Evolutionary conservation across 768 basidiomycete species (phyloP), one percentile per base, ranked within the genome.

Genomic region (Boletus bicolor): DNA sequence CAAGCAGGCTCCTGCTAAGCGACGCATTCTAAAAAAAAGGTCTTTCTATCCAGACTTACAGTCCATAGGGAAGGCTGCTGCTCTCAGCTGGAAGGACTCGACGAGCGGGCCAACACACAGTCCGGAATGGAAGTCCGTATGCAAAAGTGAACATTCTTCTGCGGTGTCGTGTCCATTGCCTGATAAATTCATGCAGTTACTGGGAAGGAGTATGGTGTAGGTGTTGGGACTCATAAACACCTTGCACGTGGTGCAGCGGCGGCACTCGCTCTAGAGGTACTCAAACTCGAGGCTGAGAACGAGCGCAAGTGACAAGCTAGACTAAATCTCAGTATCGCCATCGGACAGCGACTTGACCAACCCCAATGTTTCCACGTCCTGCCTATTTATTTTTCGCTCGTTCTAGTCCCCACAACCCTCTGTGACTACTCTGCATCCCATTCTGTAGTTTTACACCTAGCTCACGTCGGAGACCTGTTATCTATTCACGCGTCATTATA

Each of bases 71-170:
- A 70, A 71, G 35, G 64, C 74, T 36, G 54, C 77, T 17, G 63
- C 79, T 30, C 74, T 87, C 30, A 82, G 77, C 61, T 89, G 85
- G 84, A 64, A 74, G 21, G 82, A 85, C 44, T 73, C 71, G 0
- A 65, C 61, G 6, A 68, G 67, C 10, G 85, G 84, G 0, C 73
- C 75, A 0, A 69, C 68, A 12, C 76, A 84, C 51, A 70, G 67
- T 4, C 79, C 78, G 7, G 63, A 68, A 38, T 88, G 86, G 86
- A 84, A 75, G 2, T 77, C 73, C 3, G 59, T 77, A 6, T 87
- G 85, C 68, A 86, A 83, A 76, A 78, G 87, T 85, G 46, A 56
- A 62, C 54, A 58, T 61, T 65, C 48, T 35, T 26, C 7, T 39
- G 46, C 44, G 38, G n/a, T 51, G 60, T 46, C 58, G 12, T 53